Base-by-base conservation (phyloP, 2,329 filamentous ascomycete species). In the Aureobasidium sp. region DNA sequence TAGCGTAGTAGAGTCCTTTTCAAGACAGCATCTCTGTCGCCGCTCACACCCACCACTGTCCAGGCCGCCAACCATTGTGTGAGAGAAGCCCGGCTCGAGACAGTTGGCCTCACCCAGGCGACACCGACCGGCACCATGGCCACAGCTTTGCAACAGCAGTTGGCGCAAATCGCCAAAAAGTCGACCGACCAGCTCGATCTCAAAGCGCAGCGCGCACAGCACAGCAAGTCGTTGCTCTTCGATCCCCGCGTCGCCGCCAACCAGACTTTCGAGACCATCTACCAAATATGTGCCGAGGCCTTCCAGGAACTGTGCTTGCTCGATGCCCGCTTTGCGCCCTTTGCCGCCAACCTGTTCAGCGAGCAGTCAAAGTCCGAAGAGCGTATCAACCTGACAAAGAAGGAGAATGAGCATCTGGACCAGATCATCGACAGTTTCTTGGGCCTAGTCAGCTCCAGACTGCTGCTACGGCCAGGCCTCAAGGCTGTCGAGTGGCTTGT, bases 401-500 rank as follows among this genome's bases (percentile, higher is more conserved):
- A 82, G 64, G 90, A 97, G 73, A 97, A 97, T 76, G 82, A 84
- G 67, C 88, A 92, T 71, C 79, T 99, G 62, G 85, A 97, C 74
- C 80, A 79, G 55, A 87, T 87, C 62, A 77, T 97, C 62, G 89
- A 95, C 69, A 83, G 85, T 15, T 99, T 97, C 72, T 79, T 99
- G 67, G 88, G 87, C 36, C 81, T 97, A 15, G 86, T 89, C 12
- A 88, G 90, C 26, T 85, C 87, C 29, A 84, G 88, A 44, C 73
- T 99, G 67, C 81, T 93, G 66, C 80, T 99, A 36, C 92, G 88
- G 77, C 93, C 94, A 44, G 91, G 90, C 0, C 84, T 96, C 60
- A 96, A 95, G 76, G 87, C 92, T 17, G 81, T 97, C 41, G 95
- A 99, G 78, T 99, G 94, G 94, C 82, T 99, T 51, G 84, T 99